These are phyloP conservation scores for Solanum corneliomulleri DNA, from an alignment of 257 asterid genomes.

Conservation along the genomic window DNA sequence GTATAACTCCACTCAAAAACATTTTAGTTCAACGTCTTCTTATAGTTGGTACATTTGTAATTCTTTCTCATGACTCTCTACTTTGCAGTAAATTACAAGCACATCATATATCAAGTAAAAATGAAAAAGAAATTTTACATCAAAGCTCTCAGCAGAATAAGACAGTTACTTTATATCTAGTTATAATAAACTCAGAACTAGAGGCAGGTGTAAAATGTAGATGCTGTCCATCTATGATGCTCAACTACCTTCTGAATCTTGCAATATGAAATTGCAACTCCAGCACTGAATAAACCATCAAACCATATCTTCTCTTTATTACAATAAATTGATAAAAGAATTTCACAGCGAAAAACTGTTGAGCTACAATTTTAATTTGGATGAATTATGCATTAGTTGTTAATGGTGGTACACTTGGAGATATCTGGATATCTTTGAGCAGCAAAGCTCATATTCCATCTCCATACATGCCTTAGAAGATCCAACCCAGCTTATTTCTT, in stretches of 20 bases:
- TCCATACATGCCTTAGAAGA: background rate
- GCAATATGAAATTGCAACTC: background rate
- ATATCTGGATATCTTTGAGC: background rate
- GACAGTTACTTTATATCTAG: background rate
- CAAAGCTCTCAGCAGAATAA: background rate
- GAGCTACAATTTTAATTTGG: background rate
- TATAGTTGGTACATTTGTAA: background rate
- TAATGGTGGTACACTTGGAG: background rate
- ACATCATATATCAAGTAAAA: background rate
- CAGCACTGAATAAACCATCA: background rate
- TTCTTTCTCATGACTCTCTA: background rate
- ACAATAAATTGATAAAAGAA: background rate
- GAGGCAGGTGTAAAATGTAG: background rate
- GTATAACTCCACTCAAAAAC: background rate
- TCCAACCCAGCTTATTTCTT: background rate
- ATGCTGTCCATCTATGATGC: background rate
- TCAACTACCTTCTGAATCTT: background rate
- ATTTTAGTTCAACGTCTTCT: background rate
- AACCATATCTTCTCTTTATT: background rate
- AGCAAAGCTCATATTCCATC: background rate
- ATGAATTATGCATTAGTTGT: background rate
- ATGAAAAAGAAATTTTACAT: background rate
- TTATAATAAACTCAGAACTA: background rate
- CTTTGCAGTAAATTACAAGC: background rate
- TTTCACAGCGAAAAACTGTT: background rate